Evolutionary conservation across 176 grass and related monocot genomes (phyloP).

Genomic region (Phyllostachys edulis): DNA sequence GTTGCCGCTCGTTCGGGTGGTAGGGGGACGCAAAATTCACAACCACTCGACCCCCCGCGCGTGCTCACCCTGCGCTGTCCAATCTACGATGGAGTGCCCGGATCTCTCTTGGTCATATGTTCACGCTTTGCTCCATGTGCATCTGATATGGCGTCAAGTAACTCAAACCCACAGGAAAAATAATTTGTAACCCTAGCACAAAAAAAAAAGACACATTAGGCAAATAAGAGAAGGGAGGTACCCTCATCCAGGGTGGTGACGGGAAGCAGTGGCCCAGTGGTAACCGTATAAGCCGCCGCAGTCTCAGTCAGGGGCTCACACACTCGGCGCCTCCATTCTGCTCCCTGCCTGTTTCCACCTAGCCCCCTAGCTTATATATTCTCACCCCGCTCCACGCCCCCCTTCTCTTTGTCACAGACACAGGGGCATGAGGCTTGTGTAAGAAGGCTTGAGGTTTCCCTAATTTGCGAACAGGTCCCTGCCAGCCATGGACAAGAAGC

Average conservation of each 20-base stretch:
- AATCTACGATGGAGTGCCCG: too few species aligned
- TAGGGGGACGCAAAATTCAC: too few species aligned
- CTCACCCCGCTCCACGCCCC: background rate
- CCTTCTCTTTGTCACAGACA: background rate
- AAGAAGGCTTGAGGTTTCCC: background rate
- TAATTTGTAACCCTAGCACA: background rate
- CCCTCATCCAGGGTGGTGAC: background rate
- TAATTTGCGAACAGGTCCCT: constrained; percentile 26
- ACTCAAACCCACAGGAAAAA: too few species aligned
- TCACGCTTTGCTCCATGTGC: too few species aligned
- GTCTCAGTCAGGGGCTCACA: constrained; percentile 30
- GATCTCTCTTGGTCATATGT: too few species aligned
- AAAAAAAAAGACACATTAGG: background rate
- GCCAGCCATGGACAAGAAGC: constrained; percentile 70
- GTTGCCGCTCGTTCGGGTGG: too few species aligned
- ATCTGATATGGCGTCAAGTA: too few species aligned
- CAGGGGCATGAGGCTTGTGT: background rate
- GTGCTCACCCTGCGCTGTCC: too few species aligned
- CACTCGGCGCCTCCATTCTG: constrained; percentile 35
- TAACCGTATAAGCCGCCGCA: constrained; percentile 18
- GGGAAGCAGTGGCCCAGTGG: background rate
- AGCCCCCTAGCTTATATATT: constrained; percentile 49
- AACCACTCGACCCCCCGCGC: too few species aligned
- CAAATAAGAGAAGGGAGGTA: background rate
- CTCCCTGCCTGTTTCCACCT: constrained; percentile 20